Percentiles rank a stretch among this genome's conserved stretches.
phyloP scores from a whole-genome alignment of 192 early-diverging fungal species.

The Coemansia sp. region DNA sequence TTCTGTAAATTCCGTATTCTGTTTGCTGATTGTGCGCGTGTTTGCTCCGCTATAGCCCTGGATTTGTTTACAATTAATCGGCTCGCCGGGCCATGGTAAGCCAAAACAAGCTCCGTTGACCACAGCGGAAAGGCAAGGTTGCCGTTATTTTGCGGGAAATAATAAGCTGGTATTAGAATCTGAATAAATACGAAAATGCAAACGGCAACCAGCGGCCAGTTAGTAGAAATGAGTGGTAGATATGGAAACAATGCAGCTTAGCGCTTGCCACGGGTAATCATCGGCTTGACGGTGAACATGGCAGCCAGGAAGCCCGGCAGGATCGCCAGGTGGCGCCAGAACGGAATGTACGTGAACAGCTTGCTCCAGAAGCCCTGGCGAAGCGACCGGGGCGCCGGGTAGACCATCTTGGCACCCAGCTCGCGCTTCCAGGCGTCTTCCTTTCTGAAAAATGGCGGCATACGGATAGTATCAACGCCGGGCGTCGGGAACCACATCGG shows the following conservation, averaged over 20 bases:
- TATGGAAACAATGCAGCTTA: neutral
- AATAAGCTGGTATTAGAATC: too few relatives aligned
- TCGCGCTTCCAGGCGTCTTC: slow-evolving; percentile 40
- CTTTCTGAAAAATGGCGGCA: slow-evolving; percentile 22
- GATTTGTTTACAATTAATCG: too few relatives aligned
- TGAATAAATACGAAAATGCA: too few relatives aligned
- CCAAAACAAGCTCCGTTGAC: too few relatives aligned
- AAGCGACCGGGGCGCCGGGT: slow-evolving; percentile 18
- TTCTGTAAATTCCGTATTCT: neutral
- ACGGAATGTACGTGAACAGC: slow-evolving; percentile 26
- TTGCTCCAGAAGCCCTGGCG: slow-evolving; percentile 14
- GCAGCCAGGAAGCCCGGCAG: slow-evolving; percentile 30
- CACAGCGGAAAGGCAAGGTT: too few relatives aligned
- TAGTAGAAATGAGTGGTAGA: neutral
- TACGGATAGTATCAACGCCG: slow-evolving; percentile 31
- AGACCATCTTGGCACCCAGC: slow-evolving; percentile 10
- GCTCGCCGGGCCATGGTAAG: too few relatives aligned
- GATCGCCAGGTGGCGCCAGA: slow-evolving; percentile 36
- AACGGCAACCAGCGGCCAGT: too few relatives aligned
- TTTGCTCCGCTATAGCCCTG: too few relatives aligned
- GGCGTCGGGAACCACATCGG: slow-evolving; percentile 39
- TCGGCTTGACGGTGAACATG: slow-evolving; percentile 15
- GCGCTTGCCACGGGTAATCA: slow-evolving; percentile 7
- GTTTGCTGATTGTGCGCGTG: too few relatives aligned
- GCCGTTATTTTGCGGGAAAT: too few relatives aligned